These are phyloP conservation scores for Monascus ruber DNA, from an alignment of 2,329 filamentous ascomycete genomes.

Conservation along the genomic window DNA sequence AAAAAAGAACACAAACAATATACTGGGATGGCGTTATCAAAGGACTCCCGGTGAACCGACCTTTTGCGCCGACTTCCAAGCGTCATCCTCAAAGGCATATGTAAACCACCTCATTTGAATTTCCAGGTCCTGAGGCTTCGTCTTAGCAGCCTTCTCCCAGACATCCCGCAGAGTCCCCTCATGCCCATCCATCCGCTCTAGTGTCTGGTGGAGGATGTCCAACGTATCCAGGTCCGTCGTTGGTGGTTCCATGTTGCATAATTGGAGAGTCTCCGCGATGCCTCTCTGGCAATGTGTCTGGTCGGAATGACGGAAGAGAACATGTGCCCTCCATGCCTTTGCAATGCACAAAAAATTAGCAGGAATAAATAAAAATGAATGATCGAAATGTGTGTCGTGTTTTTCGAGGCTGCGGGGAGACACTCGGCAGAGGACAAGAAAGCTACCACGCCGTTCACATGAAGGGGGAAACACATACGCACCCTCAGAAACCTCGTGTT, in stretches of 20 bases:
- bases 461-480: conserved; percentile 5
- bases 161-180: conserved; percentile 24
- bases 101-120: conserved; percentile 36
- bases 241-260: conserved; percentile 32
- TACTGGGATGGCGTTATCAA: too few relatives aligned
- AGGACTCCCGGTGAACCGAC: conserved; percentile 15
- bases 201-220: conserved; percentile 30
- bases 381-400: too few relatives aligned
- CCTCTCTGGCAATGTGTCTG: conserved; percentile 32
- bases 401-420: too few relatives aligned
- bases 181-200: conserved; percentile 24
- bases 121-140: conserved; percentile 31
- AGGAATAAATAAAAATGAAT: background rate
- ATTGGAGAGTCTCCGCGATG: conserved; percentile 29
- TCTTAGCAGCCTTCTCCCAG: conserved; percentile 38
- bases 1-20: too few relatives aligned
- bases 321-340: conserved; percentile 34
- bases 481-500: conserved; percentile 32
- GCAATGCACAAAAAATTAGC: background rate
- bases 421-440: background rate
- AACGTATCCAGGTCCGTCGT: conserved; percentile 35
- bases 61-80: conserved; percentile 40
- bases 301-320: conserved; percentile 31
- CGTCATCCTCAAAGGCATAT: conserved; percentile 27
- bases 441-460: background rate